Percentiles rank a stretch among this genome's conserved stretches.
These are phyloP conservation scores for Lolium rigidum DNA, from an alignment of 176 grass and related monocot genomes.

Conservation along the genomic window DNA sequence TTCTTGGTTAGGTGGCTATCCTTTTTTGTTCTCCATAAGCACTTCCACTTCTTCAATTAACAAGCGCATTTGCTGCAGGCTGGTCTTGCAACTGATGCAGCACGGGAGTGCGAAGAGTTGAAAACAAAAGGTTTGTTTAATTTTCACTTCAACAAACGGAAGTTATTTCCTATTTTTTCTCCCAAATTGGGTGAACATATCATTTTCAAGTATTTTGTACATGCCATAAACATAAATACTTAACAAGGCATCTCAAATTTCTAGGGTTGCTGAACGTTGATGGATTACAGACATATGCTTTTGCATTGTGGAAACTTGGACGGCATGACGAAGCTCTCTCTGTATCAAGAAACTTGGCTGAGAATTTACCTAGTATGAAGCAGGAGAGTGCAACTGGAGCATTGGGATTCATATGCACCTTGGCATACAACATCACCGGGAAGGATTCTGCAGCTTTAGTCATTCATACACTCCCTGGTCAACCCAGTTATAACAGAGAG, in stretches of 20 bases:
- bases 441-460: constrained; percentile 66
- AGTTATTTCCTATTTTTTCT: constrained; percentile 31
- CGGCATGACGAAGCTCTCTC: constrained; percentile 64
- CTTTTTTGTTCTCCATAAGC: constrained; percentile 32
- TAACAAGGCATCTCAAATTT: constrained; percentile 48
- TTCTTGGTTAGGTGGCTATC: constrained; percentile 24
- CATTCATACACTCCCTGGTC: constrained; percentile 80
- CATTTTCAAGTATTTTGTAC: constrained; percentile 24
- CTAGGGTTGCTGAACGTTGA: constrained; percentile 68
- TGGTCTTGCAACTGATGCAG: constrained; percentile 74
- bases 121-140: constrained; percentile 70
- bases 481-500: constrained; percentile 54
- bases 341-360: constrained; percentile 69
- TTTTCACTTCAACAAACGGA: constrained; percentile 19
- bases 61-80: constrained; percentile 58
- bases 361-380: constrained; percentile 70
- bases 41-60: constrained; percentile 22
- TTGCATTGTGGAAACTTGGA: constrained; percentile 92
- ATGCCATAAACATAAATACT: constrained; percentile 30
- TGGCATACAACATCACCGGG: constrained; percentile 77
- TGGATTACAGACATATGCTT: constrained; percentile 90
- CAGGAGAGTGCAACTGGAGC: constrained; percentile 57
- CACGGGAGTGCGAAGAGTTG: constrained; percentile 72
- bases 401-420: constrained; percentile 80
- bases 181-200: constrained; percentile 14